These are phyloP conservation scores for Lentinula sp. DNA, from an alignment of 768 basidiomycete species.

Conservation along the genomic window DNA sequence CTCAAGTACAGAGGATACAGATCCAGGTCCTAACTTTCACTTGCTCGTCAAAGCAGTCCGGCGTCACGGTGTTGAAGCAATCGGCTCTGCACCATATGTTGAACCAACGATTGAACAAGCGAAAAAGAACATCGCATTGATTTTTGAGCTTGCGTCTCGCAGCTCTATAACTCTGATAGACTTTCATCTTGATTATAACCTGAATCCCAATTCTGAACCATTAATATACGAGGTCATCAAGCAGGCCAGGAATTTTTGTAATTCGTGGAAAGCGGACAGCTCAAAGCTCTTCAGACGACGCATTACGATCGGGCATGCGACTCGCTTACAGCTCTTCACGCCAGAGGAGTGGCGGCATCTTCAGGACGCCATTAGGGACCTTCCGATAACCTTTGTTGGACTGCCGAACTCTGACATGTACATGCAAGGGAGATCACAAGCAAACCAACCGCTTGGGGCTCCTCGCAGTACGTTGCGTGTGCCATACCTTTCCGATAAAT, in stretches of 20 bases:
- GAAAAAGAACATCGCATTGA: constrained; percentile 44
- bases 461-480: constrained; percentile 53
- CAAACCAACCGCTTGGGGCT: constrained; percentile 29
- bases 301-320: constrained; percentile 58
- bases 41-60: constrained; percentile 38
- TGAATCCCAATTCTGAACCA: constrained; percentile 42
- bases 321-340: constrained; percentile 48
- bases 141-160: constrained; percentile 40
- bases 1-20: constrained; percentile 20
- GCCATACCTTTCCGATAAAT: constrained; percentile 35
- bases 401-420: constrained; percentile 63
- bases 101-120: constrained; percentile 43
- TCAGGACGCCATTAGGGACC: constrained; percentile 28
- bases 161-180: constrained; percentile 37
- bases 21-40: constrained; percentile 37
- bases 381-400: constrained; percentile 49
- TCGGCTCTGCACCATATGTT: constrained; percentile 65
- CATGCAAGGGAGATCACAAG: constrained; percentile 49
- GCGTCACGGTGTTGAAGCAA: constrained; percentile 35
- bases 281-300: constrained; percentile 17
- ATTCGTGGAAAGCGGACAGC: constrained; percentile 13
- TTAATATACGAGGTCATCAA: constrained; percentile 51
- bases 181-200: constrained; percentile 66
- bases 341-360: constrained; percentile 38
- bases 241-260: constrained; percentile 24